Evolutionary conservation across 495 filamentous ascomycete species (phyloP).

Genomic region (Jackrogersella minutella): DNA sequence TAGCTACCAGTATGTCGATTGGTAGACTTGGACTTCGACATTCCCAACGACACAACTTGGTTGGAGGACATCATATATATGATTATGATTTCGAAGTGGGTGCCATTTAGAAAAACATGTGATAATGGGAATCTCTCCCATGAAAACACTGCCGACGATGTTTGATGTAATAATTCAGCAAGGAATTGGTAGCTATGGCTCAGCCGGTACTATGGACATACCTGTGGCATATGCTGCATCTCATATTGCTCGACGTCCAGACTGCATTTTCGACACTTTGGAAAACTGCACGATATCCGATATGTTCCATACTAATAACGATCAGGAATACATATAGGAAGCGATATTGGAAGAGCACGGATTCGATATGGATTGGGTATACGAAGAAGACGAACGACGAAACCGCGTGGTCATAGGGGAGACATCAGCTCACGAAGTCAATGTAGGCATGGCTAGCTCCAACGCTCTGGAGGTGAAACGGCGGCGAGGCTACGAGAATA

Average conservation of each 20-base stretch:
- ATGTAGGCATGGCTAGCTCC: background rate
- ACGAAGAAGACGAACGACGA: slow-evolving; percentile 12
- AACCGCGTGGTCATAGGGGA: slow-evolving; percentile 1
- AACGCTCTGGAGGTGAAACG: background rate
- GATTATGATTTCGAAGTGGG: no score
- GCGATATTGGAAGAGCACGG: slow-evolving; percentile 13
- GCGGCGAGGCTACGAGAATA: slow-evolving; percentile 8
- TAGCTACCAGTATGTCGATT: slow-evolving; percentile 12
- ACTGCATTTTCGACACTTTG: slow-evolving; percentile 13
- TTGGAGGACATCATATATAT: background rate
- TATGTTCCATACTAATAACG: background rate
- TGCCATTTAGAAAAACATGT: no score
- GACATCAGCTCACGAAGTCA: slow-evolving; percentile 21
- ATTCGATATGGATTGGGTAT: slow-evolving; percentile 23
- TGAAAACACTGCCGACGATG: no score
- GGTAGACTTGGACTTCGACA: slow-evolving; percentile 1
- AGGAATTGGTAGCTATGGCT: background rate
- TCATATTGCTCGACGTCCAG: background rate
- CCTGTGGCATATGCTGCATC: background rate
- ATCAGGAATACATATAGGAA: slow-evolving; percentile 16
- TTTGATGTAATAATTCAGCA: slow-evolving; percentile 4
- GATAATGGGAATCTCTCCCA: no score
- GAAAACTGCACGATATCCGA: background rate
- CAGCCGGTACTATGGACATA: background rate
- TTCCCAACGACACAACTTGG: background rate